Evolutionary conservation across 1,284 basidiomycete genomes (phyloP).

Genomic region (Trichosporon sp.): DNA sequence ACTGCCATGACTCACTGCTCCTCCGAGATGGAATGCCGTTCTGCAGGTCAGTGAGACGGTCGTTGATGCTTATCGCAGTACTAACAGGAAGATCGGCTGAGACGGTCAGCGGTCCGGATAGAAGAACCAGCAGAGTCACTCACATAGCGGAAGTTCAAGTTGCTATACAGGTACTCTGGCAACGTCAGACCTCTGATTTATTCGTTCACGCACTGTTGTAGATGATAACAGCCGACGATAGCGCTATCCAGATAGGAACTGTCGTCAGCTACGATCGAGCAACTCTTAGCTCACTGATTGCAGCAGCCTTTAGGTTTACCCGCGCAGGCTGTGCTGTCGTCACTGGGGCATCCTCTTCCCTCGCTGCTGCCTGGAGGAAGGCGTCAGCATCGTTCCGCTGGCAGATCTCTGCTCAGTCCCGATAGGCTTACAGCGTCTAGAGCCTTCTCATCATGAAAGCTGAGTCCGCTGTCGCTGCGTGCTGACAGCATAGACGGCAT

Average conservation of each 20-base stretch:
- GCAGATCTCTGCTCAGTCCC: not conserved
- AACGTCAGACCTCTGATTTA: not conserved
- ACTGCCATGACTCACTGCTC: constrained; percentile 32
- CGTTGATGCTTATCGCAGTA: not conserved
- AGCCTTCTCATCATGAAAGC: not conserved
- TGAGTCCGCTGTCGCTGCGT: not conserved
- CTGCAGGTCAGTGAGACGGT: constrained; percentile 59
- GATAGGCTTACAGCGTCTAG: not conserved
- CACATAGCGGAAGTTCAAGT: constrained; percentile 65
- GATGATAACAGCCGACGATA: constrained; percentile 84
- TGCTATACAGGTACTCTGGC: constrained; percentile 69
- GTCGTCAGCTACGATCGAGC: not conserved
- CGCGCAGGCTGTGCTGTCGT: not conserved
- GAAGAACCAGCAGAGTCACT: constrained; percentile 8
- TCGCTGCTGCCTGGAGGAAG: not conserved
- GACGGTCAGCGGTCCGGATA: constrained; percentile 20
- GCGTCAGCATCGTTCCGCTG: not conserved
- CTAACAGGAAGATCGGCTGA: constrained; percentile 46
- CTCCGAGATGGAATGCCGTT: constrained; percentile 50
- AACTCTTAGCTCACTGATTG: constrained; percentile 12
- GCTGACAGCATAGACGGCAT: not conserved
- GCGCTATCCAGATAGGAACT: constrained; percentile 61
- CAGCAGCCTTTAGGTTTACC: constrained; percentile 12
- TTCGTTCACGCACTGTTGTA: constrained; percentile 64
- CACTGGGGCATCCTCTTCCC: not conserved